These are phyloP conservation scores for Thozetella sp. DNA, from an alignment of 495 filamentous ascomycete species.

Conservation along the genomic window DNA sequence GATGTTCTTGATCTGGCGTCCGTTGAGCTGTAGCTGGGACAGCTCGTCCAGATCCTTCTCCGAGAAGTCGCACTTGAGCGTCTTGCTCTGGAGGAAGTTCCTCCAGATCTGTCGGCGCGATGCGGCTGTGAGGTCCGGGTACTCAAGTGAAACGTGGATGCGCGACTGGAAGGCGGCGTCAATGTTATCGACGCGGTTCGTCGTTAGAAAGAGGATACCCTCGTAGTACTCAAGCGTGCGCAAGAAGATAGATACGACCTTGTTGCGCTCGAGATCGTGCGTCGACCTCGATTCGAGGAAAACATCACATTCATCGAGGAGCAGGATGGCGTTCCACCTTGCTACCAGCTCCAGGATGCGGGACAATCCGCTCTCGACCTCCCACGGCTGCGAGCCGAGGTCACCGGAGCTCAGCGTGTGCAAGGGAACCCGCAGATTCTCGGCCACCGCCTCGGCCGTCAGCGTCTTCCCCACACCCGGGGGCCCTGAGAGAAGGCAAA, in stretches of 20 bases:
- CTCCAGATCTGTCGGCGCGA: constrained; percentile 31
- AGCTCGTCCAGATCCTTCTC: constrained; percentile 33
- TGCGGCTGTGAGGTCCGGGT: constrained; percentile 36
- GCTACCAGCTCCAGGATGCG: constrained; percentile 51
- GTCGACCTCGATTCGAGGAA: constrained; percentile 62
- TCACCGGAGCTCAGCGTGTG: constrained; percentile 59
- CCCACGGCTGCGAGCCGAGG: constrained; percentile 47
- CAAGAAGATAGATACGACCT: constrained; percentile 58
- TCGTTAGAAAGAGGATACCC: constrained; percentile 65
- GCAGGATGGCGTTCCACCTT: constrained; percentile 55
- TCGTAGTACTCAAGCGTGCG: constrained; percentile 56
- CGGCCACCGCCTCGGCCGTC: constrained; percentile 58
- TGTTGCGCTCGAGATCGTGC: constrained; percentile 54
- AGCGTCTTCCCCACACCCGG: constrained; percentile 64
- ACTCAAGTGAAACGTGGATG: constrained; percentile 51
- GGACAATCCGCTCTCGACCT: constrained; percentile 52
- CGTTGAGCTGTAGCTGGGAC: constrained; percentile 35
- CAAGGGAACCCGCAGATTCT: constrained; percentile 50
- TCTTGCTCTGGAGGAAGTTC: constrained; percentile 24
- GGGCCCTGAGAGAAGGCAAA: constrained; percentile 57
- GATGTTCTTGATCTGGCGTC: constrained; percentile 53
- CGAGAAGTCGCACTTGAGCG: constrained; percentile 20
- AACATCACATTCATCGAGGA: constrained; percentile 71
- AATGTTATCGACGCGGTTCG: constrained; percentile 51
- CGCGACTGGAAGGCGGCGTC: constrained; percentile 53